Base-by-base conservation (phyloP, 192 early-diverging fungal genomes). In the Gryganskiella cystojenkinii region DNA sequence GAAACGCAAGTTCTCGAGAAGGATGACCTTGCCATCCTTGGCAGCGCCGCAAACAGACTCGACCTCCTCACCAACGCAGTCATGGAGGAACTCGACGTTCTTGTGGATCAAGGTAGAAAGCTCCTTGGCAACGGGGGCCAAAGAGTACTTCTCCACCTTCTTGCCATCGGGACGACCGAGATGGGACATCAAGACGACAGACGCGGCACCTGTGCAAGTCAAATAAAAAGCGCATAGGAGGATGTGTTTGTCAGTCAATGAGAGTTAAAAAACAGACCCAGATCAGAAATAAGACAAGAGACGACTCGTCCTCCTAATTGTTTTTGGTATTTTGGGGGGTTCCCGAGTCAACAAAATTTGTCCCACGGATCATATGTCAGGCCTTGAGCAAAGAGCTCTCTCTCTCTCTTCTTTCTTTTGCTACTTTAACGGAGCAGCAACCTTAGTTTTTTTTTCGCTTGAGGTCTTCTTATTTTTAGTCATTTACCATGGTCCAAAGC, bases 1-100 rank as follows among this genome's bases (percentile, higher is more conserved):
- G 94, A 95, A 99, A 56, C 98, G 91, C 68, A 98, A 85, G 87
- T 99, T 99, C 85, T 99, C 98, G 61, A 99, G 82, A 42, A 99
- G 84, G 68, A 99, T 94, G 49, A 99, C 88, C 72, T 94, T 70
- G 58, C 93, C 93, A 71, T 69, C 85, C 15, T 82, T 75, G 53
- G 94, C 88, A 46, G 82, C 83, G 27, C 89, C 85, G 66, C 92
- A 95, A 47, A 88, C 85, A 45, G 87, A 72, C 83, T 98, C 96
- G 43, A 95, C 93, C 58, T 92, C 88, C 42, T 87, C 64, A 62
- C 98, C 98, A 44, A 99, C 96, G 72, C 96, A 99, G 87, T 99
- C 92, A 31, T 89, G 71, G 33, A 98, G 85, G 91, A 99, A 99
- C 17, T 91, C 87, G 52, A 99, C 95, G 44, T 93, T 89, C 63